These are phyloP conservation scores for Stachybotrys chartarum DNA, from an alignment of 2,329 filamentous ascomycete species.

Conservation along the genomic window DNA sequence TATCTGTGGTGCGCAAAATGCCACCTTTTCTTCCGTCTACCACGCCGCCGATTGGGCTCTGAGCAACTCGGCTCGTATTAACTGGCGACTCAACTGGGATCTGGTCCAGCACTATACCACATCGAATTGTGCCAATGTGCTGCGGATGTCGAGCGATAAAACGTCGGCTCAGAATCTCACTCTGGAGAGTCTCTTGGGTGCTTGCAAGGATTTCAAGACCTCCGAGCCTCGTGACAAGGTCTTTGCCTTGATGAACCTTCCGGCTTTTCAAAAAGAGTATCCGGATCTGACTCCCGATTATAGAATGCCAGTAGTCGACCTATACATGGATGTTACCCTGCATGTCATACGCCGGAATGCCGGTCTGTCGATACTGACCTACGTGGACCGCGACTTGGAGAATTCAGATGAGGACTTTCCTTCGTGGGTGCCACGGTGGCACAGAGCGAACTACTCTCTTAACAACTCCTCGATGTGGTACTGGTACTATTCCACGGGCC, in stretches of 20 bases:
- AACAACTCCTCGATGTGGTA: not conserved
- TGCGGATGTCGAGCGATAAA: not conserved
- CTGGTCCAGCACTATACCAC: not conserved
- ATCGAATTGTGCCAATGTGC: not conserved
- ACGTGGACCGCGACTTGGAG: not conserved
- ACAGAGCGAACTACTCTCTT: not conserved
- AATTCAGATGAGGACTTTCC: not conserved
- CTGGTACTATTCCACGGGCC: not conserved
- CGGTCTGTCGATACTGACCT: not conserved
- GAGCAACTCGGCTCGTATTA: not conserved
- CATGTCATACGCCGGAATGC: too few relatives aligned
- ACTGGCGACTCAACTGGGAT: not conserved
- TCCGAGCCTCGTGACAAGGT: not conserved
- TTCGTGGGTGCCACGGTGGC: not conserved
- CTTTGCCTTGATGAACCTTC: not conserved
- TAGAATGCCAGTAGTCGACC: not conserved
- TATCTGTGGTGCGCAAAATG: not conserved
- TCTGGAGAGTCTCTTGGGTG: not conserved
- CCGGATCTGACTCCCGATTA: not conserved
- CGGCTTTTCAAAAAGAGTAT: not conserved
- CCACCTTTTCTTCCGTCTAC: not conserved
- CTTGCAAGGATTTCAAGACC: not conserved
- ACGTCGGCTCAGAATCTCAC: not conserved
- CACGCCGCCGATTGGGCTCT: not conserved
- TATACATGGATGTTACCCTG: not conserved